Conservation (phyloP, 805 yeast genomes). For the Metschnikowia kunwiensis region DNA sequence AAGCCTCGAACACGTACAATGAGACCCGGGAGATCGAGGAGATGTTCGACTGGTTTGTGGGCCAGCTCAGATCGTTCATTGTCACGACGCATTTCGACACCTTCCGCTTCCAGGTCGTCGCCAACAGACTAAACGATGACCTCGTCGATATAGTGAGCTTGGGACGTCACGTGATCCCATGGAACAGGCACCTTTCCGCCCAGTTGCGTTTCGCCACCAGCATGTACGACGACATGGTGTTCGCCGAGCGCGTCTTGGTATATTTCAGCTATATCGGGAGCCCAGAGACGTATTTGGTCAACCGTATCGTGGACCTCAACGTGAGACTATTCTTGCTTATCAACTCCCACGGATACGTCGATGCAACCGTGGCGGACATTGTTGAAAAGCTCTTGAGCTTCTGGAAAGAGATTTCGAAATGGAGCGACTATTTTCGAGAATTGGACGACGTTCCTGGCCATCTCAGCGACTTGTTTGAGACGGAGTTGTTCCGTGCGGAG, state of each 20-base stretch:
- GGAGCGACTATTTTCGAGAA: background rate
- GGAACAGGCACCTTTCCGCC: background rate
- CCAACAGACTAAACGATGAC: background rate
- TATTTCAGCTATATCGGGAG: background rate
- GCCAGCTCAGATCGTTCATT: background rate
- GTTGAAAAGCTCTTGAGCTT: background rate
- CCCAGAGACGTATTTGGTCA: slow-evolving; percentile 1
- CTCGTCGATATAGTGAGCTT: slow-evolving; percentile 1
- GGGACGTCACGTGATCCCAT: background rate
- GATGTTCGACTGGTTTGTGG: too few relatives aligned
- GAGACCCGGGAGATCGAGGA: too few relatives aligned
- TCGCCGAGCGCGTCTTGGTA: background rate
- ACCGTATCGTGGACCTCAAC: slow-evolving; percentile 2
- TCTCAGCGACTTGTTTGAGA: background rate
- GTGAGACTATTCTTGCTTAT: background rate
- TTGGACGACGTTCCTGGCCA: too few relatives aligned
- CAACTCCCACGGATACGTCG: background rate
- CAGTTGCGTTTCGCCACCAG: background rate
- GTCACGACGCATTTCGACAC: slow-evolving; percentile 2
- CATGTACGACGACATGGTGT: background rate
- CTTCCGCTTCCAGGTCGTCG: slow-evolving; percentile 3
- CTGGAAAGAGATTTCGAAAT: background rate
- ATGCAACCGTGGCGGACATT: background rate
- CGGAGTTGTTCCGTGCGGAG: background rate
- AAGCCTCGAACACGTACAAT: too few relatives aligned